Conservation (phyloP, 1,284 basidiomycete species). For the Inonotus obliquus region DNA sequence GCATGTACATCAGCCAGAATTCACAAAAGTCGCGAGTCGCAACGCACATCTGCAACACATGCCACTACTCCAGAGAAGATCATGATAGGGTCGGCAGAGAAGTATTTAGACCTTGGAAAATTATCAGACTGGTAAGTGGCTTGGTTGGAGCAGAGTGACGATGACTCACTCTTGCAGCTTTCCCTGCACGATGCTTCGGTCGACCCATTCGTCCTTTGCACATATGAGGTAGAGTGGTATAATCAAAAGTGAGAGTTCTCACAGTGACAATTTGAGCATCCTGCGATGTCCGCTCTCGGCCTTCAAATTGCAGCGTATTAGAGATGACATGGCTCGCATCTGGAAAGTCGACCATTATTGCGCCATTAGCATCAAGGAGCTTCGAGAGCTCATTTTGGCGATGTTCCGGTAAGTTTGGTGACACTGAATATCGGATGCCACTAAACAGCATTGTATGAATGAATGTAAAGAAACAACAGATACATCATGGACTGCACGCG, state of each 20-base stretch:
- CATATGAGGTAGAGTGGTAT: neutral
- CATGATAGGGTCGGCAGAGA: slow-evolving; percentile 70
- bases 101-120: slow-evolving; percentile 46
- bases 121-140: neutral
- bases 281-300: slow-evolving; percentile 36
- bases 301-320: slow-evolving; percentile 50
- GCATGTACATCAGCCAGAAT: slow-evolving; percentile 8
- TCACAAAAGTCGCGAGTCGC: neutral
- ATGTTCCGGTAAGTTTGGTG: slow-evolving; percentile 28
- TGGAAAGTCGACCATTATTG: slow-evolving; percentile 39
- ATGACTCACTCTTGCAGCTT: slow-evolving; percentile 51
- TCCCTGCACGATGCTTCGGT: slow-evolving; percentile 54
- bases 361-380: slow-evolving; percentile 40
- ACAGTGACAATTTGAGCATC: slow-evolving; percentile 41
- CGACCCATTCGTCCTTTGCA: slow-evolving; percentile 60
- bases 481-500: too few species aligned
- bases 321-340: slow-evolving; percentile 38
- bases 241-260: slow-evolving; percentile 20
- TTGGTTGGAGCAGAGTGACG: neutral
- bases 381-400: slow-evolving; percentile 29
- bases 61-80: slow-evolving; percentile 82
- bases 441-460: slow-evolving; percentile 28
- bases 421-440: slow-evolving; percentile 30
- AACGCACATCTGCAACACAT: slow-evolving; percentile 56
- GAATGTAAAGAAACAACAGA: too few species aligned